Evolutionary conservation across 2,329 filamentous ascomycete genomes (phyloP), one percentile per base, ranked within the genome.

Genomic region (Aspergillus sp.): DNA sequence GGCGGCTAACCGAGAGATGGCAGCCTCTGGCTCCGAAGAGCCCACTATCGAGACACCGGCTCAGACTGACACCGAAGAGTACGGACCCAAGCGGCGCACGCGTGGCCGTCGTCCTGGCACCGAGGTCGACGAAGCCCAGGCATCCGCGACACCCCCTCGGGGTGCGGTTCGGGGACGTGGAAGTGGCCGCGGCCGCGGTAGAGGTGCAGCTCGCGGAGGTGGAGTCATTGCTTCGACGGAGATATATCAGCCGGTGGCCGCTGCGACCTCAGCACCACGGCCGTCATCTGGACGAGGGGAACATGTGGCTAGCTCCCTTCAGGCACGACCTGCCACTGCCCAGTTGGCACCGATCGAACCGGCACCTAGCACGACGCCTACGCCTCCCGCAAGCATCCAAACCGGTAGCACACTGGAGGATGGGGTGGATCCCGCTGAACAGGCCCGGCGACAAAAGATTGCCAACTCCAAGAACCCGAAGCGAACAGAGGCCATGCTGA

Each of bases 401-500:
- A 36, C 60, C 6, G 62, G 64, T 52, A 68, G 64, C 38, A 60
- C 64, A 36, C 61, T 62, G 19, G 67, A 59, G 11, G 71, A 72
- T 19, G 60, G 67, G 11, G 49, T 74, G 23, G 70, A 71, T 39
- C 59, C 69, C 13, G 62, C 62, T 2, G 75, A 77, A 48, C 63
- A 73, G 30, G 72, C 71, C 17, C 72, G 74, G 50, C 74, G 69
- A 17, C 66, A 74, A 52, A 78, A 78, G 62, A 78, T 79, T 47
- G 69, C 71, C 47, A 76, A 78, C 57, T 78, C 77, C 19, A 78
- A 79, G 66, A 79, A 79, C 52, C 77, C 77, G 5, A 77, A 77
- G 59, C 71, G 77, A 27, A 79, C 77, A 8, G 75, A 78, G 63
- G 77, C 77, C 47, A 79, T 79, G 77, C 71, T 79, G 25, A 75